Evolutionary conservation across 2,329 filamentous ascomycete species (phyloP), one percentile per base, ranked within the genome.

Genomic region (Exophiala sp.): DNA sequence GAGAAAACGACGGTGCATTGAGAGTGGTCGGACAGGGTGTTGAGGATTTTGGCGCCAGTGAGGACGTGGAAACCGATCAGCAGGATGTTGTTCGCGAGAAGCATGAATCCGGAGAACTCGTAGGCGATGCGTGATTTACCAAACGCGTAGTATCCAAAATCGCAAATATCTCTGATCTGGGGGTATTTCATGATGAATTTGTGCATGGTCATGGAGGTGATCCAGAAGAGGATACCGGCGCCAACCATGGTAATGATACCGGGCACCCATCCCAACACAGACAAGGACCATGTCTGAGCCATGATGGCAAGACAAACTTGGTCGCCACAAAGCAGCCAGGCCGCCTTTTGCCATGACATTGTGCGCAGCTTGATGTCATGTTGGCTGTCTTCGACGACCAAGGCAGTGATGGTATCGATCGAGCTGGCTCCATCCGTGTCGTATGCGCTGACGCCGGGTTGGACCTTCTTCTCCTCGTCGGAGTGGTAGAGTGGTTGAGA

Each of bases 291-390:
- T 5, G 74, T 70, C 60, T 78, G 76, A 29, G 75, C 75, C 76
- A 78, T 78, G 59, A 78, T 78, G 24, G 76, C 76, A 4, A 78
- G 65, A 63, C 75, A 78, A 34, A 78, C 75, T 62, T 78, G 75
- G 42, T 78, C 76, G 34, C 76, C 76, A 9, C 65, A 67, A 5
- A 78, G 71, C 34, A 78, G 63, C 68, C 73, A 77, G 6, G 76
- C 74, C 1, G 74, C 75, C 62, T 78, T 78, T 57, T 78, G 75
- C 76, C 77, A 79, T 32, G 75, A 72, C 76, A 78, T 78, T 1
- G 75, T 78, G n/a, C 76, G 71, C 10, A 79, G 72, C 61, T 77
- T 72, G 66, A 79, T 79, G 3, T 78, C 77, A 69, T 78, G 75
- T 43, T 65, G 58, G 57, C 75, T 73, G 59, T 76, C 75, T 70